Base-by-base conservation (phyloP, 768 basidiomycete genomes). In the Suillus cothurnatus region DNA sequence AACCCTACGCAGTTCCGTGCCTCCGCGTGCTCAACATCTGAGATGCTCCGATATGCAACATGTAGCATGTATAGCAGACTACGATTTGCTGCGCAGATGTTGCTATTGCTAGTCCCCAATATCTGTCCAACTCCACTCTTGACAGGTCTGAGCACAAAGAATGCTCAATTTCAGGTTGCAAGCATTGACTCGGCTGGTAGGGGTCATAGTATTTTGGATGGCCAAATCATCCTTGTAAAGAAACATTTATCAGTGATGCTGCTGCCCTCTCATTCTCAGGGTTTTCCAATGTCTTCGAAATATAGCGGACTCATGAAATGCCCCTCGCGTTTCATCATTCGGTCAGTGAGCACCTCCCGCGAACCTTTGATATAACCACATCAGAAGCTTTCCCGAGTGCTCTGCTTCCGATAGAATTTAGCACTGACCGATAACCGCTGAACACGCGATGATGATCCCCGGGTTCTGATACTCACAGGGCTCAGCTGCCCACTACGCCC, bases 281-380 rank as follows among this genome's bases (percentile, higher is more conserved):
- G 62, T 79, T 81, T 78, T 95, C 90, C 69, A 95, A 71, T 52
- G 90, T 87, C 9, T 73, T 74, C 69, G 94, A 69, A 96, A 78
- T 93, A 95, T 94, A 4, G 71, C 72, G 31, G 86, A 85, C 77
- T 94, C 89, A 95, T 92, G 68, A 91, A 95, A 75, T 96, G 94
- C 0, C 88, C 88, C 47, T 81, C 69, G 45, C 94, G 81, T 43
- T 80, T 79, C 76, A 70, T 70, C 85, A 95, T 90, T 41, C 94
- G 81, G 53, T 86, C 86, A 72, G 82, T 62, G 64, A 95, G 71
- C 59, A 88, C 71, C 31, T 85, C 81, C 50, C 79, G 74, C 23
- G 80, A 71, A 12, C 92, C 93, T 39, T 88, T 79, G 67, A 94
- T 86, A 73, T 88, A 96, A 64, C 96, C 83, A 90, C 9, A 94